Conservation (phyloP, 129 eudicot genomes). For the Dittrichia graveolens region DNA sequence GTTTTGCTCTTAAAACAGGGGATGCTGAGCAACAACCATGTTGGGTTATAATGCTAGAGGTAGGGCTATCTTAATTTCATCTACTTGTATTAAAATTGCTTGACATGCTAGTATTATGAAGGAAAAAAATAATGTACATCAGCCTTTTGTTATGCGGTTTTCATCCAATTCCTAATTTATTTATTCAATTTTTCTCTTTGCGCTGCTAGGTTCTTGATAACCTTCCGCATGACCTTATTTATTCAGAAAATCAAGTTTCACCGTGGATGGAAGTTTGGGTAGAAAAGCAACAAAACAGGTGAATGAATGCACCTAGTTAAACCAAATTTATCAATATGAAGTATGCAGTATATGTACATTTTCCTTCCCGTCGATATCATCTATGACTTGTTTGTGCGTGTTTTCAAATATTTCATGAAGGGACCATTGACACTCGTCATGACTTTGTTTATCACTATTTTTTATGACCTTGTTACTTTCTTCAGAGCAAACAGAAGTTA, state of each 20-base stretch:
- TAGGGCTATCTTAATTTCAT: slow-evolving; percentile 28
- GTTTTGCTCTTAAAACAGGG: slow-evolving; percentile 62
- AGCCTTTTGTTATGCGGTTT: not conserved
- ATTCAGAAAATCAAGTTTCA: slow-evolving; percentile 80
- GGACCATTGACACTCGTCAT: too few species aligned
- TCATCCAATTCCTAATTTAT: not conserved
- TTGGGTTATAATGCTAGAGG: slow-evolving; percentile 99
- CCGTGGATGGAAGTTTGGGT: slow-evolving; percentile 99
- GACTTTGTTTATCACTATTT: too few species aligned
- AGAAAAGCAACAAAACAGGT: slow-evolving; percentile 71
- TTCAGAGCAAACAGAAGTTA: too few species aligned
- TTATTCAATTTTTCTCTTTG: not conserved
- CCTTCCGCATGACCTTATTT: slow-evolving; percentile 93
- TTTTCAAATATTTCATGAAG: not conserved
- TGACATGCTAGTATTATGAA: not conserved
- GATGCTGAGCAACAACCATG: slow-evolving; percentile 74
- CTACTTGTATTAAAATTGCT: slow-evolving; percentile 2
- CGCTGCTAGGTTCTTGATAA: slow-evolving; percentile 85
- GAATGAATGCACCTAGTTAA: slow-evolving; percentile 25
- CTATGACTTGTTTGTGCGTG: not conserved
- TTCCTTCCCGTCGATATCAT: not conserved
- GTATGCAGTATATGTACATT: slow-evolving; percentile 6
- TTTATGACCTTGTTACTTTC: too few species aligned
- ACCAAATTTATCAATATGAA: not conserved
- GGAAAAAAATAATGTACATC: not conserved